Evolutionary conservation across 2,329 filamentous ascomycete species (phyloP), one percentile per base, ranked within the genome.

Genomic region (Calonectria fujianensis): DNA sequence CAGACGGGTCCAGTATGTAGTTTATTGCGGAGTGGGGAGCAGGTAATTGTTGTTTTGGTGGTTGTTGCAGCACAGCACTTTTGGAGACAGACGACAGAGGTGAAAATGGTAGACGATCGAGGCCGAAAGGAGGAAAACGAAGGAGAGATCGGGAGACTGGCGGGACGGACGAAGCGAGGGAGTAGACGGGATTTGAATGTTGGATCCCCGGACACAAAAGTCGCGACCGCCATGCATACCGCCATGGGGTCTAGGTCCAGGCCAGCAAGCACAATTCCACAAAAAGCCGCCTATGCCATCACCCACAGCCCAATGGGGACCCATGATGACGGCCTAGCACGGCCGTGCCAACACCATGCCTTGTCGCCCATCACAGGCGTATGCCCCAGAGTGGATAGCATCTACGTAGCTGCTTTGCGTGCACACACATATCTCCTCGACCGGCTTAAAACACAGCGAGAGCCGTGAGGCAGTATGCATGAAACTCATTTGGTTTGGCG

Each of bases 171-270:
- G 39, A 51, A 59, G 41, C 57, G 54, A 57, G 66, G 72, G 68
- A 59, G 52, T 32, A 32, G 67, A 70, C 67, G 72, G 52, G 61
- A 70, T 74, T 74, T 74, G 67, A 74, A 74, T 70, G 41, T 51
- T 70, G 48, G 48, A 59, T 69, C 48, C 66, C 66, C 50, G 66
- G 71, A 48, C 59, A 32, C 41, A 73, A 65, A 72, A 64, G 64
- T 69, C 35, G 54, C 54, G 41, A 73, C 61, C 27, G 37, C 57
- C 37, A 41, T 63, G 35, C 57, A 63, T 63, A 63, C 57, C 57
- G 57, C 67, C 67, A 69, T 61, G 48, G 45, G 45, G 65, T 61
- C 67, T 45, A 50, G 54, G 52, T 61, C 54, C 45, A 51, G 52
- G 31, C 64, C 64, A 68, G 5, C 45, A 68, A n/a, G 32, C 54